Percentiles rank a stretch among this genome's conserved stretches.
These are phyloP conservation scores for Mallotus nudiflorus DNA, from an alignment of 345 rosid species.

Conservation along the genomic window DNA sequence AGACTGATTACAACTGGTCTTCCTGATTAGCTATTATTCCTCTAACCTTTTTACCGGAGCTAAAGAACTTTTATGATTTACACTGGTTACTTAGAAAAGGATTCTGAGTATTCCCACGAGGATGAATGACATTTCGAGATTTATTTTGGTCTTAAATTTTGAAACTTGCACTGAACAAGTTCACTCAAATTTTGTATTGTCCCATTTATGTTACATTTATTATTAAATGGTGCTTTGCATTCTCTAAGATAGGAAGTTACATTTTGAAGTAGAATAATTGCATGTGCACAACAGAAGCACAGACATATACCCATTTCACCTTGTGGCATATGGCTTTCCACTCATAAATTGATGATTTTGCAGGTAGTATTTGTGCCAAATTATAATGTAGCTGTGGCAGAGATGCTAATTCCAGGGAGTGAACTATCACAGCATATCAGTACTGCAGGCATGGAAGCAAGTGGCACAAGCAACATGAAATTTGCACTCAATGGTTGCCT, in stretches of 20 bases:
- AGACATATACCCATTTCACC: neutral
- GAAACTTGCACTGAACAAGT: neutral
- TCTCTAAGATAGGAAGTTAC: neutral
- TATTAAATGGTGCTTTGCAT: neutral
- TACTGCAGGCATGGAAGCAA: slow-evolving; percentile 99
- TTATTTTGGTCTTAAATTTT: neutral
- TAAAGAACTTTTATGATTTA: neutral
- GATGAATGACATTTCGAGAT: neutral
- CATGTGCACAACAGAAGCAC: neutral
- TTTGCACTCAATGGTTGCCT: slow-evolving; percentile 95
- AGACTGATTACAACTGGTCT: too few relatives aligned
- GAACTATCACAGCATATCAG: slow-evolving; percentile 97
- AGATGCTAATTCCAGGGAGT: slow-evolving; percentile 94
- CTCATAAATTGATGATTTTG: slow-evolving; percentile 16
- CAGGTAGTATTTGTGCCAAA: slow-evolving; percentile 98
- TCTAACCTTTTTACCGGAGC: too few relatives aligned
- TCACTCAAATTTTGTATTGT: neutral
- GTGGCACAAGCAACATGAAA: slow-evolving; percentile 99
- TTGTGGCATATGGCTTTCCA: neutral
- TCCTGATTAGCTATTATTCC: too few relatives aligned
- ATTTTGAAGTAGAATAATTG: neutral
- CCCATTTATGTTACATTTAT: neutral
- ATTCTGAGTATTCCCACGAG: neutral
- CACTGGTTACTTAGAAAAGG: neutral
- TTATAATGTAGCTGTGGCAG: slow-evolving; percentile 95